A percentile compares a stretch with the other conserved stretches of the same genome.
These are phyloP conservation scores for Trichosporon sp. DNA, from an alignment of 1,284 basidiomycete genomes.

Conservation along the genomic window DNA sequence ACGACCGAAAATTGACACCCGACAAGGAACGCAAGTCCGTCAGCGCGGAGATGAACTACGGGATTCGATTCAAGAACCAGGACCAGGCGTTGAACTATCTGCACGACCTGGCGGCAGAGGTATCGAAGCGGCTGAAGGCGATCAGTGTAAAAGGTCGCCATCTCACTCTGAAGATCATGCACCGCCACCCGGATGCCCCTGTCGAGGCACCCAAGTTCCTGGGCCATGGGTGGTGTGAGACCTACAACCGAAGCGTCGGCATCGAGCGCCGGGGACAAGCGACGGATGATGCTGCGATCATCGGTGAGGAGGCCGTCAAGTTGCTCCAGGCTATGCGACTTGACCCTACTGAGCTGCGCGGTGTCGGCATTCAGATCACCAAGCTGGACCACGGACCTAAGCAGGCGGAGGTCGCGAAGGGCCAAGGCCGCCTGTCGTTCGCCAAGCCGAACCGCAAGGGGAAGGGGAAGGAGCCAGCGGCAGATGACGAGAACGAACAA, in stretches of 20 bases:
- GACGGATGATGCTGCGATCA: conserved; percentile 65
- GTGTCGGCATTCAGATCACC: conserved; percentile 86
- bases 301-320: conserved; percentile 74
- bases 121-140: conserved; percentile 63
- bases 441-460: conserved; percentile 10
- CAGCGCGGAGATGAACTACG: conserved; percentile 90
- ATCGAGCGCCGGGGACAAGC: conserved; percentile 61
- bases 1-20: conserved; percentile 71
- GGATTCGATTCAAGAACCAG: conserved; percentile 81
- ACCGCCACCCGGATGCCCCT: conserved; percentile 77
- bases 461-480: neutral
- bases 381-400: conserved; percentile 63
- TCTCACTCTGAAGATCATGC: conserved; percentile 83
- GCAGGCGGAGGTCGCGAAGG: neutral
- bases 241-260: conserved; percentile 68
- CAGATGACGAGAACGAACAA: neutral
- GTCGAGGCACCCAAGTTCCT: conserved; percentile 95
- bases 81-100: conserved; percentile 77
- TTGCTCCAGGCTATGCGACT: conserved; percentile 69
- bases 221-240: conserved; percentile 84
- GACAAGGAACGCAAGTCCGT: conserved; percentile 82
- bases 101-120: conserved; percentile 67
- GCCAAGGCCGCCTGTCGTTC: conserved; percentile 36
- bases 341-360: conserved; percentile 81
- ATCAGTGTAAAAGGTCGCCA: conserved; percentile 65